Percentiles rank a stretch among this genome's conserved stretches.
phyloP scores from a whole-genome alignment of 1,139 yeast genomes.

The Blastobotrys indianensis region DNA sequence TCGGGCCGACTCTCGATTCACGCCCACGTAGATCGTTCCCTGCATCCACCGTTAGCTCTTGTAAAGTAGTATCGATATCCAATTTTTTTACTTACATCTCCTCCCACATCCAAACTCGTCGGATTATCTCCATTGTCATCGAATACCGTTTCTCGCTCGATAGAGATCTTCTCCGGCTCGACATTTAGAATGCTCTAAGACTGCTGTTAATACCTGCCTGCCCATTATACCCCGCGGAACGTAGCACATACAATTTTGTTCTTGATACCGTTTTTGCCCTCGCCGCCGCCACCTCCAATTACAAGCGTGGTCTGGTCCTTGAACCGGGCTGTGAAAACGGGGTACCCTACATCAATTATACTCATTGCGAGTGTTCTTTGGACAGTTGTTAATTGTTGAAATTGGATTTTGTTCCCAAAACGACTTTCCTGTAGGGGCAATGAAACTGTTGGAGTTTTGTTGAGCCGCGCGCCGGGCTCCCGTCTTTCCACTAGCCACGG shows the following conservation, averaged over 20 bases:
- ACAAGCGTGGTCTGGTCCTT: conserved; percentile 55
- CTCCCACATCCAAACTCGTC: conserved; percentile 29
- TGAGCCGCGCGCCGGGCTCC: no score
- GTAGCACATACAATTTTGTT: conserved; percentile 48
- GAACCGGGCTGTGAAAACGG: conserved; percentile 74
- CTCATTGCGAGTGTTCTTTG: neutral
- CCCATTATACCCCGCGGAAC: neutral
- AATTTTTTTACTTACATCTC: conserved; percentile 10
- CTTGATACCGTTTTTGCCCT: conserved; percentile 80
- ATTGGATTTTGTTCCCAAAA: no score
- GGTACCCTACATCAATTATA: conserved; percentile 59
- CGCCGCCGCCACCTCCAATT: conserved; percentile 94
- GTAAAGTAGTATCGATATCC: no score
- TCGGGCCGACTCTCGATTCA: conserved; percentile 58
- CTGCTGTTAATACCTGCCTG: neutral
- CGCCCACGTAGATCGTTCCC: conserved; percentile 58
- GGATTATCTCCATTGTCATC: conserved; percentile 31
- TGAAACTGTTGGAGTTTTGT: no score
- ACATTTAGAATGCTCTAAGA: conserved; percentile 19
- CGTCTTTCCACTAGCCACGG: no score
- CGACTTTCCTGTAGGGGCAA: no score
- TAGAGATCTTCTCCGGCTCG: conserved; percentile 13
- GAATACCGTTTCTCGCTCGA: conserved; percentile 21
- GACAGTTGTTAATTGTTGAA: neutral
- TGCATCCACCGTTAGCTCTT: no score